phyloP scores from a whole-genome alignment of 2,329 filamentous ascomycete genomes.

The Scopulariopsis brevicaulis region DNA sequence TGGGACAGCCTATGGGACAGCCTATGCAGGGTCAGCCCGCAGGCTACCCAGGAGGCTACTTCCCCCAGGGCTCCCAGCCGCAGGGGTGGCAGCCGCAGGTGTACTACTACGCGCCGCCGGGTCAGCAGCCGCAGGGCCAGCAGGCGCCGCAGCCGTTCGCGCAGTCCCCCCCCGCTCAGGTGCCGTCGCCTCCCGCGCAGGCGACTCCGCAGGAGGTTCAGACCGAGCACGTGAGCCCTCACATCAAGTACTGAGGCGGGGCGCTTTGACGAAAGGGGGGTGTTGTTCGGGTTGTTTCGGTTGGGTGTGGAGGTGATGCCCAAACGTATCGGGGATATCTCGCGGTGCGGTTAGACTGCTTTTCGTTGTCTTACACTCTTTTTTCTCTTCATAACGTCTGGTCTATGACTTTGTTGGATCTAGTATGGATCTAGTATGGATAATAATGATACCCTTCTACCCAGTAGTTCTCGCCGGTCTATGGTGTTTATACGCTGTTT shows the following conservation, averaged over 20 bases:
- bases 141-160: not conserved
- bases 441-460: not conserved
- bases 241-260: too few relatives aligned
- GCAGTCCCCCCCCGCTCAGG: not conserved
- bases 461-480: not conserved
- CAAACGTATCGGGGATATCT: too few relatives aligned
- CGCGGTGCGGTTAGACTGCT: not conserved
- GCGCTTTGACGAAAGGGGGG: too few relatives aligned
- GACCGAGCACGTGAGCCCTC: too few relatives aligned
- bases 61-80: conserved; percentile 1
- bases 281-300: too few relatives aligned
- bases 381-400: not conserved
- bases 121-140: not conserved
- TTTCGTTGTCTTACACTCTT: not conserved
- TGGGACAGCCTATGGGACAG: not conserved
- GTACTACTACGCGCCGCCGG: conserved; percentile 2
- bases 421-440: not conserved
- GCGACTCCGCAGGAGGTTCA: not conserved
- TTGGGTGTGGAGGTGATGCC: too few relatives aligned
- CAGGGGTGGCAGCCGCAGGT: conserved; percentile 11
- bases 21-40: conserved; percentile 6
- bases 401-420: not conserved
- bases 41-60: conserved; percentile 3
- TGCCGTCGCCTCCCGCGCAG: not conserved
- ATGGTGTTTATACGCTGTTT: not conserved